phyloP scores from a whole-genome alignment of 352 stramenopile genomes.

The Phytophthora tentaculata region DNA sequence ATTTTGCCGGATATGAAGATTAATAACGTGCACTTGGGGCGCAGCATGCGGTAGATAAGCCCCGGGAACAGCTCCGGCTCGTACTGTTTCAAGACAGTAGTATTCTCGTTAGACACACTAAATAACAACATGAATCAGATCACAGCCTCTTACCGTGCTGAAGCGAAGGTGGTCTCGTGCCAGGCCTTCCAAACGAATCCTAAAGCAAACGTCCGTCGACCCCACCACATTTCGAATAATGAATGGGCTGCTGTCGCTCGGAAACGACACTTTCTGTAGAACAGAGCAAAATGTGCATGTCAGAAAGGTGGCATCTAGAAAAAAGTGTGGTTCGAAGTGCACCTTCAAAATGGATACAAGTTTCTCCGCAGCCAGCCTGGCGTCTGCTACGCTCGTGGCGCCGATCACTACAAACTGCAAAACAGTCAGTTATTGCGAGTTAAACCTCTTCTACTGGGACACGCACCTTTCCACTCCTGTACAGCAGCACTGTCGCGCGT shows the following conservation, averaged over 20 bases:
- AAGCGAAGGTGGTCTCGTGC: slow-evolving; percentile 63
- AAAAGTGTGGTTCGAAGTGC: background rate
- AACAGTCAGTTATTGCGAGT: background rate
- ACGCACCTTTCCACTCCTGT: slow-evolving; percentile 70
- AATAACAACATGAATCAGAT: too few relatives aligned
- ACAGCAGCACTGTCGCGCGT: slow-evolving; percentile 62
- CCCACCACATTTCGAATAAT: slow-evolving; percentile 88
- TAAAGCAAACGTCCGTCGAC: slow-evolving; percentile 92
- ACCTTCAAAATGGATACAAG: slow-evolving; percentile 68
- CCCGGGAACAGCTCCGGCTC: slow-evolving; percentile 99
- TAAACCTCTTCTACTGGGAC: background rate
- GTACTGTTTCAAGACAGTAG: slow-evolving; percentile 66
- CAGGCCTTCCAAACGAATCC: slow-evolving; percentile 78
- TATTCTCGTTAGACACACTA: background rate
- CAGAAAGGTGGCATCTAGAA: background rate
- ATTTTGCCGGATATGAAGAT: slow-evolving; percentile 99
- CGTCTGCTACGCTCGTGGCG: slow-evolving; percentile 44
- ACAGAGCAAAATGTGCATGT: background rate
- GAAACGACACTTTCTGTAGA: slow-evolving; percentile 66
- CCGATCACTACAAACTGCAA: slow-evolving; percentile 72
- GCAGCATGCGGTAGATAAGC: slow-evolving; percentile 98
- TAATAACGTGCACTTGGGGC: slow-evolving; percentile 98
- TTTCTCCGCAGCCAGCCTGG: slow-evolving; percentile 58
- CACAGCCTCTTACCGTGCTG: slow-evolving; percentile 76
- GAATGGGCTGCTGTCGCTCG: slow-evolving; percentile 51